Evolutionary conservation across 805 yeast species (phyloP).

Genomic region (Peterozyma toletana): DNA sequence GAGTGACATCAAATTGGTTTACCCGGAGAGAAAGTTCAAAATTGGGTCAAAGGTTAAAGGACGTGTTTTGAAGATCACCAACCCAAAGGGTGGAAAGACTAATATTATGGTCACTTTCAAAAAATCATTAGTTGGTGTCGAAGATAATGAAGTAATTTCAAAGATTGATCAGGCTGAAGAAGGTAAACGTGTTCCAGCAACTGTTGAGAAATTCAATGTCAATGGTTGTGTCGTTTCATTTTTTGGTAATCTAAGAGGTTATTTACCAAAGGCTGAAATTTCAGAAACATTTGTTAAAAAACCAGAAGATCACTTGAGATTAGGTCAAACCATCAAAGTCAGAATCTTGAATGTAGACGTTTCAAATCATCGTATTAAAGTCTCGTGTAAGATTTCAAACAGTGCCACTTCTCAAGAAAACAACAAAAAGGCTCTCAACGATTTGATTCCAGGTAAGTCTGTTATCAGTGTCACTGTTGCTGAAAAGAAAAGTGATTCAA

Average conservation of each 20-base stretch:
- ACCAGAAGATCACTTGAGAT: conserved; percentile 69
- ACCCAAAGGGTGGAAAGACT: conserved; percentile 30
- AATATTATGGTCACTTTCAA: conserved; percentile 65
- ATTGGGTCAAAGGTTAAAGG: conserved; percentile 77
- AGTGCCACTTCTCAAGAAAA: conserved; percentile 34
- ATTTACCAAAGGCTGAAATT: conserved; percentile 80
- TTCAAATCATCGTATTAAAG: conserved; percentile 48
- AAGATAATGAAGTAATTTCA: conserved; percentile 43
- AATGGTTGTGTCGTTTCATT: conserved; percentile 81
- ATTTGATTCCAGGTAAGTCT: conserved; percentile 54
- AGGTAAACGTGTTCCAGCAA: conserved; percentile 58
- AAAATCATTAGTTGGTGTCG: conserved; percentile 71
- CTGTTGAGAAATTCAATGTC: conserved; percentile 63
- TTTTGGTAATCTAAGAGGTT: conserved; percentile 73
- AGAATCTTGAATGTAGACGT: conserved; percentile 53
- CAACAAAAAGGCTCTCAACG: conserved; percentile 37
- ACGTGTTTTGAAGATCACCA: conserved; percentile 50
- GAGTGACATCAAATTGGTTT: conserved; percentile 74
- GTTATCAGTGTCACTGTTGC: conserved; percentile 52
- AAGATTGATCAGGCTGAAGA: conserved; percentile 28
- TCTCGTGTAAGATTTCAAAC: conserved; percentile 65
- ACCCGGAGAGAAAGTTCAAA: conserved; percentile 91
- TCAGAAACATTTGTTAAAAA: conserved; percentile 78
- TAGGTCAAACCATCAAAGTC: conserved; percentile 81
- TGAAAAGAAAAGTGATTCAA: conserved; percentile 70